phyloP scores from a whole-genome alignment of 371 early-diverging fungal genomes.

The Mortierella sp. region DNA sequence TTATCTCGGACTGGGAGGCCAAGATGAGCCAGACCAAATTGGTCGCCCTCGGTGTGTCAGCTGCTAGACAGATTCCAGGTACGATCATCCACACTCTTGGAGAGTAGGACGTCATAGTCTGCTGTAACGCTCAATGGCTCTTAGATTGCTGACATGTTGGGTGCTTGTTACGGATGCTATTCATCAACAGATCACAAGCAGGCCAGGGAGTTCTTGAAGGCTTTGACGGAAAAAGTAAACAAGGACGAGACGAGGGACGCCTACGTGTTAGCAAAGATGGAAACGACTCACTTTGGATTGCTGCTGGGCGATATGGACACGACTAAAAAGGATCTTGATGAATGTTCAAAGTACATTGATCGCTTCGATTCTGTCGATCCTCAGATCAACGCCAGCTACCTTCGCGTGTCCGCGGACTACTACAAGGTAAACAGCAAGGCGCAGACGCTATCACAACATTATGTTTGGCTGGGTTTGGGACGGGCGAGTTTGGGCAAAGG shows the following conservation, averaged over 20 bases:
- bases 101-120: too few relatives aligned
- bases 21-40: slow-evolving; percentile 94
- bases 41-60: slow-evolving; percentile 82
- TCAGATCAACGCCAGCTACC: slow-evolving; percentile 91
- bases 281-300: slow-evolving; percentile 86
- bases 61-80: slow-evolving; percentile 83
- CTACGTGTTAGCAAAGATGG: slow-evolving; percentile 86
- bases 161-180: background rate
- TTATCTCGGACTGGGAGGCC: slow-evolving; percentile 91
- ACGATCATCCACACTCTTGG: slow-evolving; percentile 9
- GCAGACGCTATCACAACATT: too few relatives aligned
- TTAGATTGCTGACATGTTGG: too few relatives aligned
- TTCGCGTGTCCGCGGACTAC: slow-evolving; percentile 94
- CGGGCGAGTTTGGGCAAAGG: too few relatives aligned
- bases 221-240: slow-evolving; percentile 76
- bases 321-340: slow-evolving; percentile 85
- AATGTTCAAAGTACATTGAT: slow-evolving; percentile 87
- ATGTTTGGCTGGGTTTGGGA: too few relatives aligned
- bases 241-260: slow-evolving; percentile 79
- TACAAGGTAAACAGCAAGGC: slow-evolving; percentile 81
- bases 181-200: slow-evolving; percentile 62
- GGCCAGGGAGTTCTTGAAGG: slow-evolving; percentile 74
- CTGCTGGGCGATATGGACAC: slow-evolving; percentile 78
- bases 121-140: too few relatives aligned
- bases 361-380: slow-evolving; percentile 85